A percentile compares a stretch with the other conserved stretches of the same genome.
Conservation (phyloP, 2,329 filamentous ascomycete species). For the Aspergillus neoniger region DNA sequence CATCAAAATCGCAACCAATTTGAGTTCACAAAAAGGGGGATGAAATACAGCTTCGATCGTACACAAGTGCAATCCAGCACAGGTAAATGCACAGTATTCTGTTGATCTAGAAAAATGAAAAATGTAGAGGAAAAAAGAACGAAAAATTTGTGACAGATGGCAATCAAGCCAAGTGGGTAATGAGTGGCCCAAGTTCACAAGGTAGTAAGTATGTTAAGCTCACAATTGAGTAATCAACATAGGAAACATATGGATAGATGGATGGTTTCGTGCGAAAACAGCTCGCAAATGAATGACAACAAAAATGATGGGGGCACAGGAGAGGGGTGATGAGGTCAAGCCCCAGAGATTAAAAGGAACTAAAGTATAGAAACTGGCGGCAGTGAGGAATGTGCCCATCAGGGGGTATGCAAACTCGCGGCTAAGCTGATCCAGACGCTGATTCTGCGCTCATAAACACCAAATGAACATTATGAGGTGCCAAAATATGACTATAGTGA, state of each 20-base stretch:
- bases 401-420: slow-evolving; percentile 1
- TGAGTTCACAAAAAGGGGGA: too few relatives aligned
- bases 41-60: slow-evolving; percentile 17
- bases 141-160: neutral
- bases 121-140: slow-evolving; percentile 4
- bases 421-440: slow-evolving; percentile 3
- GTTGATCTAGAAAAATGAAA: neutral
- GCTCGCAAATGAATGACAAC: slow-evolving; percentile 20
- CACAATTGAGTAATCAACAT: slow-evolving; percentile 23
- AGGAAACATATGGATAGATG: slow-evolving; percentile 23
- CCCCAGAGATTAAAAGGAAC: slow-evolving; percentile 14
- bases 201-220: slow-evolving; percentile 11
- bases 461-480: neutral
- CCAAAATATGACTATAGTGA: neutral
- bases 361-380: slow-evolving; percentile 8
- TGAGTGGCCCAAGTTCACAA: slow-evolving; percentile 17
- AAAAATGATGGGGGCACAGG: slow-evolving; percentile 14
- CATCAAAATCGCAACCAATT: neutral
- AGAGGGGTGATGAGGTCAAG: slow-evolving; percentile 16
- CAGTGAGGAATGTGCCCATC: neutral
- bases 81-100: neutral
- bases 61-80: neutral
- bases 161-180: slow-evolving; percentile 19
- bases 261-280: slow-evolving; percentile 19
- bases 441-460: slow-evolving; percentile 7